These are phyloP conservation scores for Eucalyptus erythrocorys DNA, from an alignment of 345 rosid genomes.

Conservation along the genomic window DNA sequence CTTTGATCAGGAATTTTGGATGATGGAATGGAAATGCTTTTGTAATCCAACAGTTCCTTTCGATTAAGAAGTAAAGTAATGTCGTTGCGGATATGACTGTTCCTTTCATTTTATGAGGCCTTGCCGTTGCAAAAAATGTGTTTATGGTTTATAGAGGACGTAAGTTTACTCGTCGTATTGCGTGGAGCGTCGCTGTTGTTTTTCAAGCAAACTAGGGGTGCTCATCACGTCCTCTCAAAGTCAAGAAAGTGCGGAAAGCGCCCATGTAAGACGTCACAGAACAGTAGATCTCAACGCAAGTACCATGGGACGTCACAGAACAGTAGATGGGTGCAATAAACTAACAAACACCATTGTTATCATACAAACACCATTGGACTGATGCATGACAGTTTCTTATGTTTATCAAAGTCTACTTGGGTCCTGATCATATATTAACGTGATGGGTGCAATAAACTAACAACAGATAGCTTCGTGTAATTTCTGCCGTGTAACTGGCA, in stretches of 20 bases:
- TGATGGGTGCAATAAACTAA: not conserved
- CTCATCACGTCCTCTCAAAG: not conserved
- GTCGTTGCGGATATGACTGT: not conserved
- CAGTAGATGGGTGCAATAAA: too few species aligned
- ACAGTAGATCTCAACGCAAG: too few species aligned
- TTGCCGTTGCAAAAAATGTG: not conserved
- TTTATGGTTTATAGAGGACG: not conserved
- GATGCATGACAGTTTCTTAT: not conserved
- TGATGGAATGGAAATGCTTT: fast-evolving
- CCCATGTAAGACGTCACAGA: not conserved
- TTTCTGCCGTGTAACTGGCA: not conserved
- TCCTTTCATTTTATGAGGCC: not conserved
- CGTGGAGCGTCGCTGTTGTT: not conserved
- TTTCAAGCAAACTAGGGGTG: not conserved
- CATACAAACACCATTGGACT: not conserved
- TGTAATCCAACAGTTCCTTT: not conserved
- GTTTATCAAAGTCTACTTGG: not conserved
- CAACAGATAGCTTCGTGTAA: not conserved
- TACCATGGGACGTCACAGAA: too few species aligned
- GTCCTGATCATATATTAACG: not conserved
- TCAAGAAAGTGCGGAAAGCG: not conserved
- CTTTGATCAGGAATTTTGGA: not conserved
- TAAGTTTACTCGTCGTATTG: not conserved
- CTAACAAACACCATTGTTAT: too few species aligned
- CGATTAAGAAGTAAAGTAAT: not conserved